Evolutionary conservation across 768 basidiomycete genomes (phyloP), one percentile per base, ranked within the genome.

Genomic region (Mycena alexandri): DNA sequence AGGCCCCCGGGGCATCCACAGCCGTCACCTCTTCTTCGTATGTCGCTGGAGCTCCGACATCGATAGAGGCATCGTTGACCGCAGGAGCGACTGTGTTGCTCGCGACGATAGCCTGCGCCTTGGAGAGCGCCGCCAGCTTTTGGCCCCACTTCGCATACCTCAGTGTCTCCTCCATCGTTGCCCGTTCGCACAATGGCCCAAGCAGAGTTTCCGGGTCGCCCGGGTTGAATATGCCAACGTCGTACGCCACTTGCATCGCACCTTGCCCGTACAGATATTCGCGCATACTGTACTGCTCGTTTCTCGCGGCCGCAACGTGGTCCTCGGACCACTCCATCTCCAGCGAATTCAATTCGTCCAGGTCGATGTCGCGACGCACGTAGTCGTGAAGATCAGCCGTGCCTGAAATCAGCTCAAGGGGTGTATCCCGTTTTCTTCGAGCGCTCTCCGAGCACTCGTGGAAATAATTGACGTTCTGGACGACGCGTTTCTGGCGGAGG

Each of bases 401-500:
- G 6, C 46, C 25, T 14, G 33, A 29, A 6, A 52, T 43, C 53
- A 0, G 21, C 29, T 16, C 33, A 2, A 46, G 19, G 21, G n/a
- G n/a, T 12, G 13, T 21, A 36, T 44, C 65, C 36, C 22, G 21
- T 5, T 22, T 36, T 25, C 43, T 46, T 14, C 59, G 67, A 38
- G 71, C 56, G 5, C 62, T 61, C 13, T 75, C 74, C 2, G 64
- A 50, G 34, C 75, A 75, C 41, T 81, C 75, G 63, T 81, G 72
- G 29, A 76, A 81, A 47, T 81, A 81, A 41, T 81, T 77, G 1
- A 81, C 72, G 25, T 79, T 77, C 0, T 61, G 48, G 2, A 81
- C n/a, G 17, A 46, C 8, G 17, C 44, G 17, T 9, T 46, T 13
- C 0, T 54, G 13, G 5, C n/a, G 19, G 0, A 24, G 29, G 6